Base-by-base conservation (phyloP, 2,329 filamentous ascomycete species). In the Penicillium sp. region DNA sequence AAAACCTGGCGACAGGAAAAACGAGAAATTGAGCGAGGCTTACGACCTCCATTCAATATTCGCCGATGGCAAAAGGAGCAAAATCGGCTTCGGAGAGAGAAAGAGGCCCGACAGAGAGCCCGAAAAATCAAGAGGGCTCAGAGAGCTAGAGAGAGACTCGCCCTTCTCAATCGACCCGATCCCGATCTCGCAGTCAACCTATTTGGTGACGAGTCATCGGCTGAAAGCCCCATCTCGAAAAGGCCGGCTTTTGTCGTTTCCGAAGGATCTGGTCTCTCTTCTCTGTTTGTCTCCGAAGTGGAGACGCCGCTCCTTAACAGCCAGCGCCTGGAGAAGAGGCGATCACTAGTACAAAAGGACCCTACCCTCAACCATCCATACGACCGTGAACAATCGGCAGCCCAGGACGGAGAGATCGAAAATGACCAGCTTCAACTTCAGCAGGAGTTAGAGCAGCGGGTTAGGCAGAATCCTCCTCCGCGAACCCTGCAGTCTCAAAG, bases 1-100 rank as follows among this genome's bases (percentile, higher is more conserved):
- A 3, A 62, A 6, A 66, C 72, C 1, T 79, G 76, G 74, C 53
- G 59, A 37, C 47, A 56, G 20, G 69, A 66, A 37, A 69, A 70
- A 44, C 55, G 55, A 29, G 57, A 58, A 10, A 66, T 72, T 41
- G 50, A 51, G 13, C 57, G 61, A 33, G 64, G 72, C 20, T 58
- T 58, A 41, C 47, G 62, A 31, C 32, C 43, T 6, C 47, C 53
- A 13, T 72, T 75, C 46, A 61, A 73, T 55, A 35, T 72, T 9
- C 45, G 59, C 15, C 49, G 46, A 6, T 71, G 64, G 58, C 56
- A 71, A 53, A 60, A 55, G 13, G 57, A 55, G 52, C 7, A 40
- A 24, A 5, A 40, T 41, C 37, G 54, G 18, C 60, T 60, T 15
- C 25, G 2, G 27, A 59, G 45, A 23, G 32, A 54, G 2, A 53